Evolutionary conservation across 1,139 yeast species (phyloP).

Genomic region (Candida tropicalis): DNA sequence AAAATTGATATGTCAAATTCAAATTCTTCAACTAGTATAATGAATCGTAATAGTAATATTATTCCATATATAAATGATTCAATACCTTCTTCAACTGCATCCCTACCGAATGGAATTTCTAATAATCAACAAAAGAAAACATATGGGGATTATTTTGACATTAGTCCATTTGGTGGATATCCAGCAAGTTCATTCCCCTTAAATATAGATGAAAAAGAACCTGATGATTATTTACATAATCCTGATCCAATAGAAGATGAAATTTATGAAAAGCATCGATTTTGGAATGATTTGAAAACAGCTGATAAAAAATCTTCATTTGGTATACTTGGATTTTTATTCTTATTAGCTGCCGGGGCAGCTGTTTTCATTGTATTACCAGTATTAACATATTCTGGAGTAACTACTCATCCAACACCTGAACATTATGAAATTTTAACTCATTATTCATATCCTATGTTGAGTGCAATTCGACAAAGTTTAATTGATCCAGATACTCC

Average conservation of each 20-base stretch:
- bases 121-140: background rate
- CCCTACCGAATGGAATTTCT: background rate
- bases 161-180: conserved; percentile 92
- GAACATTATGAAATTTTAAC: conserved; percentile 51
- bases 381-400: conserved; percentile 74
- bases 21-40: conserved; percentile 1
- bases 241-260: conserved; percentile 94
- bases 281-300: conserved; percentile 58
- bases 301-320: conserved; percentile 63
- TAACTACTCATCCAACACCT: conserved; percentile 36
- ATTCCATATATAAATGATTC: conserved; percentile 1
- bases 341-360: conserved; percentile 57
- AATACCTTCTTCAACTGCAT: background rate
- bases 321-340: conserved; percentile 60
- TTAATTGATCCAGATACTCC: conserved; percentile 86
- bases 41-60: conserved; percentile 3
- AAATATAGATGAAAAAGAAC: conserved; percentile 85
- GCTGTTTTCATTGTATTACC: conserved; percentile 74
- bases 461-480: conserved; percentile 61
- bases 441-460: conserved; percentile 57
- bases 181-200: conserved; percentile 90
- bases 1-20: background rate
- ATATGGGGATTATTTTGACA: conserved; percentile 23
- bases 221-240: conserved; percentile 89
- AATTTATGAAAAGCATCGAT: conserved; percentile 67